Percentiles rank a stretch among this genome's conserved stretches.
These are phyloP conservation scores for Phaeomoniella chlamydospora DNA, from an alignment of 2,329 filamentous ascomycete species.

Conservation along the genomic window DNA sequence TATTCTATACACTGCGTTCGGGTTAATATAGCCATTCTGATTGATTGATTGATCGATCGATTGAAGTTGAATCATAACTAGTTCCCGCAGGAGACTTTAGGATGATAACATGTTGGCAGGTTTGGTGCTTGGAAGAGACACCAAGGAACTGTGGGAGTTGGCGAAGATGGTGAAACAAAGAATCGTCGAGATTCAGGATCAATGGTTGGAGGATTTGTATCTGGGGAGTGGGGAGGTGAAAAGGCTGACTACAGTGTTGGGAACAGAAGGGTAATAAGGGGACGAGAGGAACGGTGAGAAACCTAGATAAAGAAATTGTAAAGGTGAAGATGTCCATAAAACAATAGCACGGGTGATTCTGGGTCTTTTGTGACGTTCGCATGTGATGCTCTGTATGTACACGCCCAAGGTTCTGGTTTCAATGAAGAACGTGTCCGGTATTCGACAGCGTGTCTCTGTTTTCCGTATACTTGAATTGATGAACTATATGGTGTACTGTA, in stretches of 20 bases:
- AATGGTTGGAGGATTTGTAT: background rate
- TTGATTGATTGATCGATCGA: background rate
- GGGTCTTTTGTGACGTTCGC: background rate
- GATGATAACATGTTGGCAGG: no score
- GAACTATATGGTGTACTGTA: no score
- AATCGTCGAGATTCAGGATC: background rate
- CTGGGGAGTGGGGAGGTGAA: background rate
- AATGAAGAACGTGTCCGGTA: no score
- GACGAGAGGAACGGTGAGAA: background rate
- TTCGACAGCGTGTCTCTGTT: no score
- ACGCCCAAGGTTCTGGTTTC: no score
- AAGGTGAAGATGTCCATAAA: no score
- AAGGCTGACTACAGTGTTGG: background rate
- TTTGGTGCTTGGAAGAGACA: background rate
- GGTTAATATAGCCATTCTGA: background rate
- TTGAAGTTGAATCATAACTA: no score
- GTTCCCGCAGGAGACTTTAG: no score
- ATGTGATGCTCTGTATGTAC: no score
- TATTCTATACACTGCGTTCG: no score
- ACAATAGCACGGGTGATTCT: background rate
- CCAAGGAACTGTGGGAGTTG: background rate
- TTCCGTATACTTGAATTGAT: no score
- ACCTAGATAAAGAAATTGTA: no score
- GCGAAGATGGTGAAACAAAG: background rate
- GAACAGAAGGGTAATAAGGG: background rate